Conservation (phyloP, 225 moss, liverwort and hornwort species). For the Marchantia paleacea region DNA sequence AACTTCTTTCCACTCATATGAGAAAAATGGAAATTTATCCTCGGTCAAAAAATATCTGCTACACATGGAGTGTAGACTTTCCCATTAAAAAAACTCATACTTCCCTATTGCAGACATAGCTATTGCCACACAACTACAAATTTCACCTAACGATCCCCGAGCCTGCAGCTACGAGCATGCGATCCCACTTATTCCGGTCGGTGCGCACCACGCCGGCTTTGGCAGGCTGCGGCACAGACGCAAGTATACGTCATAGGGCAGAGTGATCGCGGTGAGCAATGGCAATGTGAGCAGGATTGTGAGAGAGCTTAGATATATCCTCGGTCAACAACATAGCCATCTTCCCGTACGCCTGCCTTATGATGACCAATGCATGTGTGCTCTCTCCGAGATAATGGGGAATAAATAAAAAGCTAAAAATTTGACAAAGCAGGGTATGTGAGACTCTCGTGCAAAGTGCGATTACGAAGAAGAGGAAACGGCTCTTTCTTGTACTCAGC, state of each 20-base stretch:
- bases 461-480: background rate
- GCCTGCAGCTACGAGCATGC: too few species aligned
- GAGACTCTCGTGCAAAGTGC: too few species aligned
- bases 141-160: too few species aligned
- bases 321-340: slow-evolving; percentile 45
- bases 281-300: slow-evolving; percentile 86
- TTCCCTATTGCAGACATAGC: too few species aligned
- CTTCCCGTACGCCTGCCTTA: slow-evolving; percentile 24
- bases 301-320: slow-evolving; percentile 45
- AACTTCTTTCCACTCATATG: too few species aligned
- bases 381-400: background rate
- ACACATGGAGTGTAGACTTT: too few species aligned
- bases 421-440: background rate
- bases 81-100: too few species aligned
- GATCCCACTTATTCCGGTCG: too few species aligned
- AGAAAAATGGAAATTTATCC: too few species aligned
- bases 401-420: too few species aligned
- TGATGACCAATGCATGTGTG: slow-evolving; percentile 33
- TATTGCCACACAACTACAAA: too few species aligned
- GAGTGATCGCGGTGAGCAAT: slow-evolving; percentile 77
- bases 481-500: background rate
- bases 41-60: too few species aligned
- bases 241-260: slow-evolving; percentile 58
- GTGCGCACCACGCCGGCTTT: slow-evolving; percentile 83
- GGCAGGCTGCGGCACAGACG: slow-evolving; percentile 65